Base-by-base conservation (phyloP, 495 filamentous ascomycete genomes). In the Xylaria intraflava region DNA sequence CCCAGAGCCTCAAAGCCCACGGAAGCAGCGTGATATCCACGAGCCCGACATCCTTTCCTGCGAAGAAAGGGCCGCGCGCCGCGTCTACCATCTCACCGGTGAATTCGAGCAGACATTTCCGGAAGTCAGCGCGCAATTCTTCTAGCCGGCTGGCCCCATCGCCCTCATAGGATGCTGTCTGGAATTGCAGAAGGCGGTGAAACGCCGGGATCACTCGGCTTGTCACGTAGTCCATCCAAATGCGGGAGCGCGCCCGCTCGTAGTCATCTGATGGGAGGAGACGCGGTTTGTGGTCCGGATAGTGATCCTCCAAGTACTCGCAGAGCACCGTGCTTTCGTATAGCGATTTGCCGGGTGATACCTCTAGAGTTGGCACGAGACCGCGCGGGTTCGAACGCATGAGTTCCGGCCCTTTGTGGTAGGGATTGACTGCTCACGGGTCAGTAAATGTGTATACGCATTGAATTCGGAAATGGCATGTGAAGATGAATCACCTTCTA, bases 221-320 rank as follows among this genome's bases (percentile, higher is more conserved):
- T n/a, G 77, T 83, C 2, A 82, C 77, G 51, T 76, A 86, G 57
- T 85, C 78, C 23, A 74, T 78, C 78, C 81, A 86, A 52, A 85
- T 82, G 7, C 79, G 70, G 16, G 69, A 69, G 14, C 70, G 63
- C 1, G 80, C 81, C 42, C 74, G 67, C 9, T 71, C 65, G 53
- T 81, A 85, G 8, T 78, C 71, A 14, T 49, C 45, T 2, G 64
- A 42, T 5, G 80, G 76, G 12, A 82, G 71, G 17, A 84, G 62
- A 12, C 41, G 38, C 16, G 57, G 62, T 9, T 72, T 64, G 53
- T 78, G 65, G 2, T 71, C 61, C 6, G 76, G 74, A 56, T 80
- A 84, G 14, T 76, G 73, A 35, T 85, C 80, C 58, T 86, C 81
- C 20, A 85, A 72, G 61, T 83, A 84, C 56, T 83, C 78, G 62